Conservation (phyloP, 2,329 filamentous ascomycete species). For the Domatiomyces globalis region DNA sequence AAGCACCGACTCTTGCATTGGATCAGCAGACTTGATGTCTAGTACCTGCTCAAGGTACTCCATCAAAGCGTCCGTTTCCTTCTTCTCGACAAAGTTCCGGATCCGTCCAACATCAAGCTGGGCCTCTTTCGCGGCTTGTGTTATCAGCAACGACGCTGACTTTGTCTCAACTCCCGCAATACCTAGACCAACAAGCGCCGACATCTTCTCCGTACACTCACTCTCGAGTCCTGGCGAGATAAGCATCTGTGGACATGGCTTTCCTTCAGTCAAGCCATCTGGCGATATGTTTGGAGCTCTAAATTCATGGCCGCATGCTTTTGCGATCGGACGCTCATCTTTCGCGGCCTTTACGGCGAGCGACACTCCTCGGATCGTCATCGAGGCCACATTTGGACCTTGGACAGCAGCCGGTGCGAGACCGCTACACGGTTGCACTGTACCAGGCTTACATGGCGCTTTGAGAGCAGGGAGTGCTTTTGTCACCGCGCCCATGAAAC, state of each 20-base stretch:
- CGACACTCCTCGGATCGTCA: background rate
- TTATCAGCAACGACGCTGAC: background rate
- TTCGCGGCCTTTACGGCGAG: background rate
- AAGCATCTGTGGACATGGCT: background rate
- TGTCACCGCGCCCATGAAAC: conserved; percentile 5
- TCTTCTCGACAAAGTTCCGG: background rate
- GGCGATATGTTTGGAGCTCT: background rate
- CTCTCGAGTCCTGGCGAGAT: background rate
- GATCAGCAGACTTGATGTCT: background rate
- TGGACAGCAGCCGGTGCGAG: background rate
- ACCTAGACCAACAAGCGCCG: background rate
- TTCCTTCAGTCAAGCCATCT: background rate
- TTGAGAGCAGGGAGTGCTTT: background rate
- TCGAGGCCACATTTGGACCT: background rate
- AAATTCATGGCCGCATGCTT: background rate
- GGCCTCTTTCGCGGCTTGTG: background rate
- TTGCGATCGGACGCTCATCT: background rate
- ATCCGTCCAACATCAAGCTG: background rate
- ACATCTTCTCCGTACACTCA: background rate
- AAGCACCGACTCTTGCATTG: background rate
- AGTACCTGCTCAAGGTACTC: background rate
- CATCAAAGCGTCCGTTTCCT: background rate
- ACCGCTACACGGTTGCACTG: background rate
- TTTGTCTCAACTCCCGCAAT: background rate
- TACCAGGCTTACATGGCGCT: background rate